Evolutionary conservation across 768 basidiomycete species (phyloP).

Genomic region (Lactifluus subvellereus): DNA sequence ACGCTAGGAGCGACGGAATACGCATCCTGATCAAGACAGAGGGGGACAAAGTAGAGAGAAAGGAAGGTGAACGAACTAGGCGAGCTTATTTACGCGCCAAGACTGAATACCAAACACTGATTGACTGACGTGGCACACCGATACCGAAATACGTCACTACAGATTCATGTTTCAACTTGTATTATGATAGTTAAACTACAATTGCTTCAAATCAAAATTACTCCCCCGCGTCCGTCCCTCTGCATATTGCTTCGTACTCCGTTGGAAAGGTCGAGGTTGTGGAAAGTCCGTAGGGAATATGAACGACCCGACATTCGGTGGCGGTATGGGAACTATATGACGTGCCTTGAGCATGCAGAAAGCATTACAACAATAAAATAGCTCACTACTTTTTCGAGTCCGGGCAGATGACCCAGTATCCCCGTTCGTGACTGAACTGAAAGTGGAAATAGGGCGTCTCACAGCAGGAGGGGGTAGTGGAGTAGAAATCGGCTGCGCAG

Average conservation of each 20-base stretch:
- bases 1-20: conserved; percentile 44
- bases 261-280: conserved; percentile 59
- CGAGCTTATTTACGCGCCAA: background rate
- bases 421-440: conserved; percentile 5
- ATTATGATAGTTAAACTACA: conserved; percentile 24
- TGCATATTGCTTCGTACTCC: conserved; percentile 47
- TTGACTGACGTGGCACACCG: conserved; percentile 4
- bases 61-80: background rate
- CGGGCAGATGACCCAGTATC: background rate
- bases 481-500: background rate
- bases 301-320: conserved; percentile 59
- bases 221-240: conserved; percentile 67
- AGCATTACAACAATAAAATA: background rate
- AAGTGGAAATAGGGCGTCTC: conserved; percentile 8
- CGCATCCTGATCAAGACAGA: conserved; percentile 50
- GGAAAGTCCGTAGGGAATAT: conserved; percentile 76
- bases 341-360: background rate
- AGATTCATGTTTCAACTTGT: background rate
- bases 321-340: conserved; percentile 46
- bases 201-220: conserved; percentile 51
- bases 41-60: background rate
- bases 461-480: background rate
- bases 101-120: background rate
- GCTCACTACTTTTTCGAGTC: conserved; percentile 12
- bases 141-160: background rate